Base-by-base conservation (phyloP, 2,329 filamentous ascomycete genomes). In the Fusarium haematococcum region DNA sequence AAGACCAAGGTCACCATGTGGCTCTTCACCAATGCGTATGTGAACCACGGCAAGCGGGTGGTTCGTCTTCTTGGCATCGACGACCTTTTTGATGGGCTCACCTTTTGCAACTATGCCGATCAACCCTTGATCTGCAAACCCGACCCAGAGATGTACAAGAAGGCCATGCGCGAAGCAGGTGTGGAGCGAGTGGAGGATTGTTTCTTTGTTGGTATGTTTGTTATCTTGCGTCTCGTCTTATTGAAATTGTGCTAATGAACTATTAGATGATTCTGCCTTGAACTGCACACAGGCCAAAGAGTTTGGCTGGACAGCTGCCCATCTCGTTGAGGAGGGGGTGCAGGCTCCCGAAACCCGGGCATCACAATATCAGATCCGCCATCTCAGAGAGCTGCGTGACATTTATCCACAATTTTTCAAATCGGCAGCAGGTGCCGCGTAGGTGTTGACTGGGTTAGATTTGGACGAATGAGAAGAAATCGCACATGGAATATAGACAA, bases 21-120 rank as follows among this genome's bases (percentile, higher is more conserved):
- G 97, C 90, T 99, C 2, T 93, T 99, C 79, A 99, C 97, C 2
- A 99, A 99, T 80, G 97, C 97, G 25, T 98, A 99, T 79, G 86
- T 97, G 74, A 98, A 88, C 37, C 97, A 99, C 79, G 97, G 91
- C 35, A 92, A 90, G 79, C 86, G 95, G 48, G 97, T 99, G 0
- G 91, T 98, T 14, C 91, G 88, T 69, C 85, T 99, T 23, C 87
- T 99, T 2, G 92, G 90, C 3, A 87, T 99, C 27, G 95, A 97
- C 2, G 94, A 98, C 80, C 85, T 96, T 30, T 99, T 99, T 80
- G 96, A 98, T 73, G 97, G 97, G 9, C 91, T 98, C 70, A 99
- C 97, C 0, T 99, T 91, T 82, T 99, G 97, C 81, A 94, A 99
- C 83, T 99, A 99, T 83, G 88, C 86, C 13, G 84, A 89, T 18